These are phyloP conservation scores for Debaryomyces nepalensis DNA, from an alignment of 1,139 yeast genomes.

Conservation along the genomic window DNA sequence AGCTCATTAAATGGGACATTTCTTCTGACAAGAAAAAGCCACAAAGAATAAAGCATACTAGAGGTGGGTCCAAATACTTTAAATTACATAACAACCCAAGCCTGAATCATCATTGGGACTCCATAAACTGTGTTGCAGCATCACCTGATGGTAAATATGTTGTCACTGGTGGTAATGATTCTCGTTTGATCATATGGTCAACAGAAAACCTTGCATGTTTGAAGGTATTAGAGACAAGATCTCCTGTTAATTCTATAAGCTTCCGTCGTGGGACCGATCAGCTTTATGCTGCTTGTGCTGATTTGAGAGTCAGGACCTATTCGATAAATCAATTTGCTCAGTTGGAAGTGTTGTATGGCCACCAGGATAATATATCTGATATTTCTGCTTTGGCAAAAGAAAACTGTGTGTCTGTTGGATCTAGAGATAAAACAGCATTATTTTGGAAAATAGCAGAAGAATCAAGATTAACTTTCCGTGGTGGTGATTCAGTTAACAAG, in stretches of 20 bases:
- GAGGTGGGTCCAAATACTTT: constrained; percentile 59
- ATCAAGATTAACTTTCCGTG: constrained; percentile 89
- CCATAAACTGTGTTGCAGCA: constrained; percentile 78
- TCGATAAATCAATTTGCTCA: constrained; percentile 86
- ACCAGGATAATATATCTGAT: constrained; percentile 86
- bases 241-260: constrained; percentile 70
- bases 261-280: constrained; percentile 86
- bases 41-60: constrained; percentile 61
- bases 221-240: constrained; percentile 76
- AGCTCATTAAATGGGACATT: constrained; percentile 76
- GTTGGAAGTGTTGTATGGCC: constrained; percentile 90
- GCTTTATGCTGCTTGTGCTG: constrained; percentile 91
- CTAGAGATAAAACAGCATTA: constrained; percentile 93
- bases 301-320: constrained; percentile 85
- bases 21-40: constrained; percentile 50
- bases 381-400: constrained; percentile 81
- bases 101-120: constrained; percentile 72
- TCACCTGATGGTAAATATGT: constrained; percentile 86
- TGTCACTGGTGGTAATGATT: constrained; percentile 90
- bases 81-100: constrained; percentile 43
- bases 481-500: constrained; percentile 69
- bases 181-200: constrained; percentile 83
- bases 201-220: constrained; percentile 75
- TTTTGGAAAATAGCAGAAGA: constrained; percentile 97
- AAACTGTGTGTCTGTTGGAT: constrained; percentile 93